A percentile compares a stretch with the other conserved stretches of the same genome.
Conservation (phyloP, 2,329 filamentous ascomycete genomes). For the Cadophora sp. region DNA sequence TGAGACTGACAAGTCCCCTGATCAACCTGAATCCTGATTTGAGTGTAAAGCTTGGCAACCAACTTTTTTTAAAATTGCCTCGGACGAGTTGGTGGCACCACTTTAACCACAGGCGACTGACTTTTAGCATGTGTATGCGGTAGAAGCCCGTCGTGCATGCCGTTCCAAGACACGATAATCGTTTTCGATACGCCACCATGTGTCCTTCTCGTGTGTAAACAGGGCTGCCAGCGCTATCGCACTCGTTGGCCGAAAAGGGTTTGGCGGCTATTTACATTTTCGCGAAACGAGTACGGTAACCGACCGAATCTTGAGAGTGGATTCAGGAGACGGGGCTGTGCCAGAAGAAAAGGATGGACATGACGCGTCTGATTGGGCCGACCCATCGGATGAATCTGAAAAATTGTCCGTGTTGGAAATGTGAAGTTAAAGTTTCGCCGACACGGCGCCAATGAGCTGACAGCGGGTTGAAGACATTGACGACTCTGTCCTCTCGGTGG, state of each 20-base stretch:
- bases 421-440: conserved; percentile 1
- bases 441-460: conserved; percentile 8
- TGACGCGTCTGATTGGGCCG: neutral
- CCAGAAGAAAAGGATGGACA: neutral
- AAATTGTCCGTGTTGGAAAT: conserved; percentile 5
- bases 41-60: conserved; percentile 10
- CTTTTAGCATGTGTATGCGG: conserved; percentile 7
- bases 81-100: neutral
- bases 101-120: neutral
- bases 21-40: neutral
- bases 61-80: conserved; percentile 7
- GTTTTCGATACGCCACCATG: neutral
- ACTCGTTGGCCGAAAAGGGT: conserved; percentile 2
- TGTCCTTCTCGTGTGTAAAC: neutral
- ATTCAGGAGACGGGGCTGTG: conserved; percentile 1
- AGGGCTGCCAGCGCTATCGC: neutral
- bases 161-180: conserved; percentile 1
- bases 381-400: neutral
- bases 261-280: conserved; percentile 3
- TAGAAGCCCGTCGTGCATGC: neutral
- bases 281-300: conserved; percentile 11
- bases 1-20: neutral
- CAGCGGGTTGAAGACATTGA: neutral
- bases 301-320: conserved; percentile 5
- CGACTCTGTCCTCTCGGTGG: neutral